Base-by-base conservation (phyloP, 208 protist genomes). In the Trypanosoma avium region DNA sequence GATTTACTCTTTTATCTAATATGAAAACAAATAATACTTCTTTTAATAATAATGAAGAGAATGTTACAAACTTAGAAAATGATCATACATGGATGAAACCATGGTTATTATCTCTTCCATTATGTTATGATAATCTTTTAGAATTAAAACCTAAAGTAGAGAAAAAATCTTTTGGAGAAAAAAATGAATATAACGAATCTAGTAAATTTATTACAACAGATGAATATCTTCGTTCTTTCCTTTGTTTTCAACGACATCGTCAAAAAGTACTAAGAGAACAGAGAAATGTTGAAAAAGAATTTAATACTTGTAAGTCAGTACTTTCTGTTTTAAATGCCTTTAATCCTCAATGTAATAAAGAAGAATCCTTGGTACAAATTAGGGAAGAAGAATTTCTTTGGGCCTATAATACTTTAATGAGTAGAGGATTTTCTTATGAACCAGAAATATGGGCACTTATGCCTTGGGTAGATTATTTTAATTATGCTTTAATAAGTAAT, bases 391-490 rank as follows among this genome's bases (percentile, higher is more conserved):
- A 88, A 48, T 96, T 90, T 79, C 61, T 88, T 50, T 93, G 88
- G 84, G 81, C 81, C 5, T 90, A 90, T 71, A 94, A 94, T 77
- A 86, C 86, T 5, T 71, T 97, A 30, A 84, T 94, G 81, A 94
- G 75, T 52, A 82, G 91, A 35, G 91, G 86, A 12, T 97, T 97
- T 60, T 61, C 74, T 27, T 93, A 84, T 49, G 61, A 79, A n/a
- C 60, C 83, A 38, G 88, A 92, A 38, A 78, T 90, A n/a, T 97
- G 91, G 91, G 85, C 77, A 19, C 74, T 97, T 79, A 97, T 97
- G 68, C 91, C 91, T 27, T 97, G 71, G 62, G 84, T 94, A 21
- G 91, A 97, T 70, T 97, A 97, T 77, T 95, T 97, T 75, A 97
- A 97, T 77, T 94, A 97, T 70, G 76, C 80, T 2, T 55, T 89